Percentiles rank a stretch among this genome's conserved stretches.
Evolutionary conservation across 176 grass and related monocot genomes (phyloP).

Genomic region (Carex parvula): DNA sequence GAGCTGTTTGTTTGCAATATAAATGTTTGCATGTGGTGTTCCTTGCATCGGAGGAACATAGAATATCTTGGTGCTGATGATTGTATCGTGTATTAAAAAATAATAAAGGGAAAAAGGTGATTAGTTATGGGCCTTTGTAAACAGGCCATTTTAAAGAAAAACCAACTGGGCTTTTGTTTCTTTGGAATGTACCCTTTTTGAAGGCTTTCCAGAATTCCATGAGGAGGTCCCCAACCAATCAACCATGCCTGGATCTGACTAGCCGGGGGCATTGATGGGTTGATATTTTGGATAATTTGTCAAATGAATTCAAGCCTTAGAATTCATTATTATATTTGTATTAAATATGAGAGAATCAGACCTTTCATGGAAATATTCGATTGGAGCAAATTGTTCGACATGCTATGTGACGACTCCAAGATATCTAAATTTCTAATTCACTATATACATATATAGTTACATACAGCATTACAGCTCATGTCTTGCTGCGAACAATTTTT

Average conservation of each 20-base stretch:
- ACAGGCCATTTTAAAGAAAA: neutral
- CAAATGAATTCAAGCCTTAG: neutral
- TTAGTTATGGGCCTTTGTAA: neutral
- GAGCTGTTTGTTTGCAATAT: neutral
- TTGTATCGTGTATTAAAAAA: neutral
- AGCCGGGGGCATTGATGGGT: neutral
- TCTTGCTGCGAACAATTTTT: too few relatives aligned
- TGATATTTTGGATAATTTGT: neutral
- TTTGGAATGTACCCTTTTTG: neutral
- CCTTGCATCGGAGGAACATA: neutral
- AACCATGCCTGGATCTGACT: too few relatives aligned
- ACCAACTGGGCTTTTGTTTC: neutral
- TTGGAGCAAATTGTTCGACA: neutral
- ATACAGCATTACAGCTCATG: too few relatives aligned
- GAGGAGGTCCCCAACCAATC: too few relatives aligned
- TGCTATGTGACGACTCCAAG: too few relatives aligned
- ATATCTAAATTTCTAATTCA: too few relatives aligned
- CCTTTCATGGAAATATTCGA: neutral
- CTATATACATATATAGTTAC: too few relatives aligned
- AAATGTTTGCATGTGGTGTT: neutral
- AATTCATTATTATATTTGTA: neutral
- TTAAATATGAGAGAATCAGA: neutral
- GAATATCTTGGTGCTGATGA: neutral
- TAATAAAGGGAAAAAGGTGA: neutral
- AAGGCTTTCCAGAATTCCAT: too few relatives aligned